These are phyloP conservation scores for Neoascochyta sp. DNA, from an alignment of 2,329 filamentous ascomycete genomes.

Conservation along the genomic window DNA sequence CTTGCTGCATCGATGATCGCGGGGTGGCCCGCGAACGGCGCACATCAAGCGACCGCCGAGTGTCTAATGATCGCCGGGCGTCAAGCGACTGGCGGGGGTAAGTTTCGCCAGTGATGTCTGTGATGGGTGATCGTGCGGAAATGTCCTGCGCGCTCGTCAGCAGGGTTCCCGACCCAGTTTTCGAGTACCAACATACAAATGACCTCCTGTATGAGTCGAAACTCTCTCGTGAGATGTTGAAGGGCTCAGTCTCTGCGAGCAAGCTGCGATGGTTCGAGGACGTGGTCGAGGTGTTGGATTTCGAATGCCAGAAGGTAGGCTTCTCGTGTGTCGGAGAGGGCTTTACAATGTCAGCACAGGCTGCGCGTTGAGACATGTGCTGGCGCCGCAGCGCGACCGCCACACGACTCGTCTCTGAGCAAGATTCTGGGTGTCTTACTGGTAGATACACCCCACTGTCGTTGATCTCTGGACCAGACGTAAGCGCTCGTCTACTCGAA, in stretches of 20 bases:
- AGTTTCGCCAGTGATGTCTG: slow-evolving; percentile 52
- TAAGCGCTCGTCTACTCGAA: slow-evolving; percentile 22
- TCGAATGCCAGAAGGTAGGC: slow-evolving; percentile 68
- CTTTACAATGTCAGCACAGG: slow-evolving; percentile 22
- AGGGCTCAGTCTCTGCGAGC: slow-evolving; percentile 81
- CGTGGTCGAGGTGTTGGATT: slow-evolving; percentile 47
- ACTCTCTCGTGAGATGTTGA: slow-evolving; percentile 92
- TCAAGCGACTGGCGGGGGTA: slow-evolving; percentile 49
- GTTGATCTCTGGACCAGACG: slow-evolving; percentile 69
- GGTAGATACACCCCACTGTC: slow-evolving; percentile 93
- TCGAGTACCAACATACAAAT: slow-evolving; percentile 65
- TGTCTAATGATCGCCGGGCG: slow-evolving; percentile 77
- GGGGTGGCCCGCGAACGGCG: slow-evolving; percentile 53
- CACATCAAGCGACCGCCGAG: slow-evolving; percentile 54
- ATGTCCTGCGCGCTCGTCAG: slow-evolving; percentile 68
- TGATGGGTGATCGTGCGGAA: slow-evolving; percentile 76
- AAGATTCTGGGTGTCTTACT: slow-evolving; percentile 59
- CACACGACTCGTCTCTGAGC: slow-evolving; percentile 1
- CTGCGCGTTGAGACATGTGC: slow-evolving; percentile 1
- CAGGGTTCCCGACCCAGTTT: slow-evolving; percentile 3
- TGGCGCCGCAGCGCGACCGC: slow-evolving; percentile 3
- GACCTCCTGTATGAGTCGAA: slow-evolving; percentile 96
- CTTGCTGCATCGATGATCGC: slow-evolving; percentile 57
- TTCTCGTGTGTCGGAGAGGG: slow-evolving; percentile 88
- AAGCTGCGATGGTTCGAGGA: slow-evolving; percentile 60